Conservation (phyloP, 2,329 filamentous ascomycete genomes). For the Trichoderma atrobrunneum region DNA sequence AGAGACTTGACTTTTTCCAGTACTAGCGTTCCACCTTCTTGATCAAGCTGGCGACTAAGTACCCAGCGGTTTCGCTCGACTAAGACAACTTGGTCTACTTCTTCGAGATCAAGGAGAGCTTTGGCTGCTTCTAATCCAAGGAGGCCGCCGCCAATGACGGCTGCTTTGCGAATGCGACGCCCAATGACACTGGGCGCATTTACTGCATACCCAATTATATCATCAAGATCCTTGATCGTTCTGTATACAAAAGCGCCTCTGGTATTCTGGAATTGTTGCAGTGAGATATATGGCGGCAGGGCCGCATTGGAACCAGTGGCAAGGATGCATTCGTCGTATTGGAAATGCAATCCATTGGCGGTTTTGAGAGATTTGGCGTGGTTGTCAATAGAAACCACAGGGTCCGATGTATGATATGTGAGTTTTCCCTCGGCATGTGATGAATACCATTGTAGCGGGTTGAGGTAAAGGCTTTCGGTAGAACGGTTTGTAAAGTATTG, state of each 20-base stretch:
- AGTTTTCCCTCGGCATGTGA: background rate
- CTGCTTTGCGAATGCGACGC: slow-evolving; percentile 25
- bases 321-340: slow-evolving; percentile 78
- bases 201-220: slow-evolving; percentile 70
- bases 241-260: slow-evolving; percentile 86
- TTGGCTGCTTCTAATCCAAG: slow-evolving; percentile 57
- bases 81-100: slow-evolving; percentile 61
- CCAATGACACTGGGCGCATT: slow-evolving; percentile 65
- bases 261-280: slow-evolving; percentile 61
- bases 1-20: slow-evolving; percentile 76
- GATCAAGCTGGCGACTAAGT: slow-evolving; percentile 76
- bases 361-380: slow-evolving; percentile 65
- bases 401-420: slow-evolving; percentile 3
- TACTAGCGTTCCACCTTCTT: slow-evolving; percentile 76
- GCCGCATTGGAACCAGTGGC: slow-evolving; percentile 85
- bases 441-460: slow-evolving; percentile 72
- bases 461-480: slow-evolving; percentile 85
- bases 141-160: slow-evolving; percentile 80
- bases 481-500: slow-evolving; percentile 84
- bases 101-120: slow-evolving; percentile 14
- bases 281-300: slow-evolving; percentile 64
- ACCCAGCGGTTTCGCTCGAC: slow-evolving; percentile 84
- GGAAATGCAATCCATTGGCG: slow-evolving; percentile 63
- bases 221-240: slow-evolving; percentile 77
- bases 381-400: slow-evolving; percentile 59